These are phyloP conservation scores for Alectoria sarmentosa DNA, from an alignment of 495 filamentous ascomycete species.

Conservation along the genomic window DNA sequence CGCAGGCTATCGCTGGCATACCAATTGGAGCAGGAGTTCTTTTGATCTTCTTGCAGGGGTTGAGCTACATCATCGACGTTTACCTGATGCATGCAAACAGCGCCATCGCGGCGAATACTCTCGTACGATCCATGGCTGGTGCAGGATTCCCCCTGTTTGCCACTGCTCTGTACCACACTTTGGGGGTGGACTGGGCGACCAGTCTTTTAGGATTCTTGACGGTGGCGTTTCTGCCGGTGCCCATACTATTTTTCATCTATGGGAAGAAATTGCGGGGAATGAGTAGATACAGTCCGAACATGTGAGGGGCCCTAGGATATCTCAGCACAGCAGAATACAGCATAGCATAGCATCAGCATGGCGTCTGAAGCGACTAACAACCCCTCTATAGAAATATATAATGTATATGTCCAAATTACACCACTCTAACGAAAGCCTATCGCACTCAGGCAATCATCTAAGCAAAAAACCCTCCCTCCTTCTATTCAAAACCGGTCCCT, in stretches of 20 bases:
- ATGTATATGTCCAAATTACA: not conserved
- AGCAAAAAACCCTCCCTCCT: too few species aligned
- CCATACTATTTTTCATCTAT: constrained; percentile 63
- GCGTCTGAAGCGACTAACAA: not conserved
- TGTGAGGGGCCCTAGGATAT: not conserved
- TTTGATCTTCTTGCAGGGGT: constrained; percentile 36
- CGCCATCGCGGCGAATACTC: constrained; percentile 44
- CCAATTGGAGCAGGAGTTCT: constrained; percentile 34
- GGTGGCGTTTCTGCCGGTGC: constrained; percentile 58
- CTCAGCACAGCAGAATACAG: too few species aligned
- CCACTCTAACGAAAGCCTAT: too few species aligned
- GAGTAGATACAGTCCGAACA: constrained; percentile 31
- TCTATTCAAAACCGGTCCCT: too few species aligned
- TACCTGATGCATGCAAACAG: constrained; percentile 43
- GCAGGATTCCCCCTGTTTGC: constrained; percentile 56
- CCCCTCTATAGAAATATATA: not conserved
- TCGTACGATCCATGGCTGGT: constrained; percentile 37
- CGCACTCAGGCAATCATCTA: too few species aligned
- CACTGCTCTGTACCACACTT: constrained; percentile 45
- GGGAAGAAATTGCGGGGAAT: constrained; percentile 53
- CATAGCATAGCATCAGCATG: not conserved
- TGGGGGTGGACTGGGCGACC: constrained; percentile 50
- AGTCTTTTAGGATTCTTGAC: constrained; percentile 60
- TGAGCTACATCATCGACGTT: constrained; percentile 50
- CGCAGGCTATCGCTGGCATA: constrained; percentile 30